A percentile compares a stretch with the other conserved stretches of the same genome.
Evolutionary conservation across 2,329 filamentous ascomycete species (phyloP).

Genomic region (Chaetomium strumarium): DNA sequence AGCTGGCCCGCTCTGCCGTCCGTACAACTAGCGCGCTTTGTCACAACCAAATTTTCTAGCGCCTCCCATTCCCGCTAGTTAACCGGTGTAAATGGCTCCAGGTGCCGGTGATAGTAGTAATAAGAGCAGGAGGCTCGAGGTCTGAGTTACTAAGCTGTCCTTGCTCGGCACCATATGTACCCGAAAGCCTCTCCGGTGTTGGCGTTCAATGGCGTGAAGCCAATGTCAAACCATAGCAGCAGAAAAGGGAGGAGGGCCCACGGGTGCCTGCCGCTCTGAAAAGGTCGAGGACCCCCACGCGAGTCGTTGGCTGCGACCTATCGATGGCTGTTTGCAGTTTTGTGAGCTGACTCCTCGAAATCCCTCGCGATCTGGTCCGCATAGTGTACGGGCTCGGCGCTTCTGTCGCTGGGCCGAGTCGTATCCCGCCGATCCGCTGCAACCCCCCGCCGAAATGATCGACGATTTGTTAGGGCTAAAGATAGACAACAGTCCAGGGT

Average conservation of each 20-base stretch:
- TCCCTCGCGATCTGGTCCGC: neutral
- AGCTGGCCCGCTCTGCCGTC: constrained; percentile 3
- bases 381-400: no score
- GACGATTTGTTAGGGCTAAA: no score
- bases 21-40: neutral
- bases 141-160: no score
- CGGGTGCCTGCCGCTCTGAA: neutral
- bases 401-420: no score
- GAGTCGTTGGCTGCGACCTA: neutral
- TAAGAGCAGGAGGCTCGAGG: neutral
- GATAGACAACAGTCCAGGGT: no score
- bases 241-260: neutral
- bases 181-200: no score
- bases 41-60: neutral
- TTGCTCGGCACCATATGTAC: neutral
- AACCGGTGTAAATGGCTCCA: no score
- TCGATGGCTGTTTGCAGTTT: no score
- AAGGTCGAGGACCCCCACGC: neutral
- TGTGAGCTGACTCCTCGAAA: no score
- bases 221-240: neutral
- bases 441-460: no score
- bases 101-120: no score
- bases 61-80: neutral
- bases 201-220: neutral
- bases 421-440: no score